Percentiles rank a stretch among this genome's conserved stretches.
phyloP scores from a whole-genome alignment of 2,329 filamentous ascomycete genomes.

The Colletotrichum sp. region DNA sequence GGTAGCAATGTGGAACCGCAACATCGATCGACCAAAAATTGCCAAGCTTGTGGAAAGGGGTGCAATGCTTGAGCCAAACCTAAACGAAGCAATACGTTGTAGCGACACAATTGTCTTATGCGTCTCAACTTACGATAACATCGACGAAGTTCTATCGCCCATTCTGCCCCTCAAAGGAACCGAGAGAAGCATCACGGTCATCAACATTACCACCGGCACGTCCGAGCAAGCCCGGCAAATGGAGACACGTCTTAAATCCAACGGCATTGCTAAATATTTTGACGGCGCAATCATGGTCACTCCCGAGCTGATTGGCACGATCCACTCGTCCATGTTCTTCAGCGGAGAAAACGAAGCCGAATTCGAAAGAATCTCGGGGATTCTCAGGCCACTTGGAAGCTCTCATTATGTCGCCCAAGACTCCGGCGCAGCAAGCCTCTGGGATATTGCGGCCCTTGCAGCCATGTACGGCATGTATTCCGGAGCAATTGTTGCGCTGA shows the following conservation, averaged over 20 bases:
- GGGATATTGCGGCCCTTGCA: conserved; percentile 29
- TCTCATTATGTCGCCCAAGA: conserved; percentile 23
- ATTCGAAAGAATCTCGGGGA: background rate
- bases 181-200: conserved; percentile 14
- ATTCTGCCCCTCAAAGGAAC: background rate
- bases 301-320: conserved; percentile 29
- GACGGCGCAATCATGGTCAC: conserved; percentile 35
- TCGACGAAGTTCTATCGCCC: conserved; percentile 14
- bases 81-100: conserved; percentile 19
- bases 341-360: conserved; percentile 25
- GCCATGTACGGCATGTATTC: conserved; percentile 33
- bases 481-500: conserved; percentile 28
- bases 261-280: conserved; percentile 24
- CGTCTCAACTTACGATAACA: conserved; percentile 28
- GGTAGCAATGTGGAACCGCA: conserved; percentile 12
- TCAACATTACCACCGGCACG: conserved; percentile 34
- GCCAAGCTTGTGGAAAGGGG: background rate
- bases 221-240: conserved; percentile 26
- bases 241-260: conserved; percentile 14
- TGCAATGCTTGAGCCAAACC: conserved; percentile 7
- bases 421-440: conserved; percentile 25
- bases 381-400: conserved; percentile 25
- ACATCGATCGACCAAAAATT: background rate
- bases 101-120: conserved; percentile 27
- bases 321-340: conserved; percentile 24